Evolutionary conservation across 352 stramenopile genomes (phyloP), one percentile per base, ranked within the genome.

Genomic region (Globisporangium mamillatum): DNA sequence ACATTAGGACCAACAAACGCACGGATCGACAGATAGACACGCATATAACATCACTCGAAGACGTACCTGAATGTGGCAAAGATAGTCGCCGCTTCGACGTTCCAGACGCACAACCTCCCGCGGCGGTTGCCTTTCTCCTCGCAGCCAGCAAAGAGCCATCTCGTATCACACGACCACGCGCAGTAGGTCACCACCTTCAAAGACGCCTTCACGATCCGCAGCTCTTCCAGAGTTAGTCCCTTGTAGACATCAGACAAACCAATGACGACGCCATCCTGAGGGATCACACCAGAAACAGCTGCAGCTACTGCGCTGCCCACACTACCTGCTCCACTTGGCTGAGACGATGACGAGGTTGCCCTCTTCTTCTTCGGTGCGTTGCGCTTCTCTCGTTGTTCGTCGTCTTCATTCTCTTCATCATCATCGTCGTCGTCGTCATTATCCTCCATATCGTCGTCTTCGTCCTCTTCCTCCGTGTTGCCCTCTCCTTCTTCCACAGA

Each of bases 101-200:
- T 80, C 85, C 85, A 93, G 9, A 93, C 79, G 44, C 81, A 91
- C 3, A 93, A 66, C 4, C 80, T 72, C 20, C 80, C 82, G 25
- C 77, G 74, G 9, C 81, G 75, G 14, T 74, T 91, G 52, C 71
- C 75, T 57, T 90, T 90, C 60, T 91, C 84, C 56, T 93, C 85
- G 63, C 85, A 93, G 2, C 78, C 83, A 0, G 82, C 81, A 65
- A 90, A 90, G 7, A 93, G 53, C 60, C 74, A 78, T 2, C 71
- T 72, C 25, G 80, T 86, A 57, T 93, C 75, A 32, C 81, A 93
- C 32, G 82, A 90, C 85, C 85, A 93, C 32, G 70, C 79, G 64
- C 79, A 88, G 41, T 78, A 73, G 1, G 81, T 82, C 2, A 93
- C 85, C 32, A 89, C 79, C 60, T 93, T 93, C 9, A 91, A 66